phyloP scores from a whole-genome alignment of 2,329 filamentous ascomycete genomes.

The Phyllosticta capitalensis region DNA sequence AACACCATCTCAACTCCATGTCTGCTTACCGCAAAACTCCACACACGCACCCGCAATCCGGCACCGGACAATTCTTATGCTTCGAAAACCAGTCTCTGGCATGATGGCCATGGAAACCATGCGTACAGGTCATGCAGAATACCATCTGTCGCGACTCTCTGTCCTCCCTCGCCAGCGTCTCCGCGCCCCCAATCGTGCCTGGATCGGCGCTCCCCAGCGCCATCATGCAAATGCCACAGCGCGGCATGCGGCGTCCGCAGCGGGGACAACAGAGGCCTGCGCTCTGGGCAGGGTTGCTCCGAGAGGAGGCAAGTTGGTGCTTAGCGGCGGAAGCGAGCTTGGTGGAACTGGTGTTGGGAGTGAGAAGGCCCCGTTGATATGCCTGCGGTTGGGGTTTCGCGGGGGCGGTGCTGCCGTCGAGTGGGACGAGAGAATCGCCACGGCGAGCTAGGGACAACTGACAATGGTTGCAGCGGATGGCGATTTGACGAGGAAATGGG shows the following conservation, averaged over 20 bases:
- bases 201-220: slow-evolving; percentile 53
- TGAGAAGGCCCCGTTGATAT: slow-evolving; percentile 20
- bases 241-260: slow-evolving; percentile 53
- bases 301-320: slow-evolving; percentile 8
- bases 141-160: slow-evolving; percentile 46
- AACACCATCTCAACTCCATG: too few relatives aligned
- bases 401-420: background rate
- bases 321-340: slow-evolving; percentile 6
- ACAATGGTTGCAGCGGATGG: slow-evolving; percentile 69
- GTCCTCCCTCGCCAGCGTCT: slow-evolving; percentile 33
- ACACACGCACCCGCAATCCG: slow-evolving; percentile 47
- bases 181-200: slow-evolving; percentile 29
- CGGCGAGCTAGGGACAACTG: slow-evolving; percentile 42
- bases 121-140: slow-evolving; percentile 54
- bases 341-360: slow-evolving; percentile 2
- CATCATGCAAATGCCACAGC: slow-evolving; percentile 52
- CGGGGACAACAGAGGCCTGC: slow-evolving; percentile 48
- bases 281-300: slow-evolving; percentile 12
- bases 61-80: slow-evolving; percentile 46
- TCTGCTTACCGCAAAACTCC: slow-evolving; percentile 26
- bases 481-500: slow-evolving; percentile 55
- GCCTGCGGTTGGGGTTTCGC: slow-evolving; percentile 9
- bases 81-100: slow-evolving; percentile 51
- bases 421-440: slow-evolving; percentile 5
- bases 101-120: slow-evolving; percentile 56